Evolutionary conservation across 2,329 filamentous ascomycete genomes (phyloP).

Genomic region (Coleophoma crateriformis): DNA sequence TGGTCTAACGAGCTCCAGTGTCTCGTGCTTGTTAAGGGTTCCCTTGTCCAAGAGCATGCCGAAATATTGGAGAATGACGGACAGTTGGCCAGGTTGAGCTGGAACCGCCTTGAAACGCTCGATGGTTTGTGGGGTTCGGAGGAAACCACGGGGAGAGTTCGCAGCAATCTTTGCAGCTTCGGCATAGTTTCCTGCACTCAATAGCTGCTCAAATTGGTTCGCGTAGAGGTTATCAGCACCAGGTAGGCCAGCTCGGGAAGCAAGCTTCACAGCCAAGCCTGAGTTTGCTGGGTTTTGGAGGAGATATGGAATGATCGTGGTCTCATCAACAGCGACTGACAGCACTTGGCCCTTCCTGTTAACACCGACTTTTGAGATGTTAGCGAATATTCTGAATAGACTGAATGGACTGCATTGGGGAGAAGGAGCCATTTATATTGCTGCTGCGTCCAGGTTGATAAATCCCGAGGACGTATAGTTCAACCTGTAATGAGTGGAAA

Average conservation of each 20-base stretch:
- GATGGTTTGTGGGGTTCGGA: slow-evolving; percentile 91
- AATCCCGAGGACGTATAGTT: too few relatives aligned
- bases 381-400: too few relatives aligned
- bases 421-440: too few relatives aligned
- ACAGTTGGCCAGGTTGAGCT: slow-evolving; percentile 78
- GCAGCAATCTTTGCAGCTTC: slow-evolving; percentile 95
- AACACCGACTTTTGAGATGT: slow-evolving; percentile 56
- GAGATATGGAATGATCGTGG: slow-evolving; percentile 86
- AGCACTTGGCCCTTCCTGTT: slow-evolving; percentile 97
- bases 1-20: slow-evolving; percentile 85
- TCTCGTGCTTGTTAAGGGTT: slow-evolving; percentile 85
- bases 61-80: slow-evolving; percentile 94
- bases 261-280: slow-evolving; percentile 90
- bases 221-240: slow-evolving; percentile 92
- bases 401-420: too few relatives aligned
- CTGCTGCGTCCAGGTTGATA: too few relatives aligned
- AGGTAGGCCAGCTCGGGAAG: slow-evolving; percentile 86
- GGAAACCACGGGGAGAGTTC: slow-evolving; percentile 91
- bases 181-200: slow-evolving; percentile 72
- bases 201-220: slow-evolving; percentile 85
- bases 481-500: too few relatives aligned
- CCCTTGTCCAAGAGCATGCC: slow-evolving; percentile 97
- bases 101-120: slow-evolving; percentile 90
- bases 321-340: slow-evolving; percentile 89
- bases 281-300: slow-evolving; percentile 95